Base-by-base conservation (phyloP, 176 grass and related monocot species). In the Hsuehochloa calcarea region DNA sequence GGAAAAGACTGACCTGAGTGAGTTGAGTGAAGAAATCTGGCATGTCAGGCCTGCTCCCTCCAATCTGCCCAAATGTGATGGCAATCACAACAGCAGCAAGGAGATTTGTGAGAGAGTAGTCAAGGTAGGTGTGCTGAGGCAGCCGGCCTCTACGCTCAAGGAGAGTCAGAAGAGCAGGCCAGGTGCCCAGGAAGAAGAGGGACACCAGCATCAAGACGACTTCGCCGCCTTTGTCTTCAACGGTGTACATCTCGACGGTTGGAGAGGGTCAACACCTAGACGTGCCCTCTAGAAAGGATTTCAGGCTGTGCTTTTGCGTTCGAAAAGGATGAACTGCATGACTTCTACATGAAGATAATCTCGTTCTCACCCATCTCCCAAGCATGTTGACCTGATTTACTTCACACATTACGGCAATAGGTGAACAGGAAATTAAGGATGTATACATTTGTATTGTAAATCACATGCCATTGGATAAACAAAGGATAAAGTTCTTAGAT, bases 21-120 rank as follows among this genome's bases (percentile, higher is more conserved):
- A 90, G 83, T 45, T 90, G 88, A 56, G 79, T 86, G 79, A 90
- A 78, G 88, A 90, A 86, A 35, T 72, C 65, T 19, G 79, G 79
- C 81, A 75, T 79, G 11, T 56, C 26, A 26, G 25, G 46, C 23
- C 25, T 90, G 58, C 56, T 86, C 6, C 77, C 78, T 16, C 84
- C 84, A 78, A 65, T 14, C 79, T 86, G 79, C 22, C 88, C 88
- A 17, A 82, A 26, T 8, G 65, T 47, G 6, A 90, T 14, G 10
- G 88, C 72, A 6, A 90, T 78, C 8, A 86, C 1, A 11, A 86
- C 3, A 11, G 79, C 84, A 10, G 78, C 88, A 22, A 90, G 56
- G 78, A 90, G 84, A 41, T 90, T 90, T 10, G 72, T 78, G 17
- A 90, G 16, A 44, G 88, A 90, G 65, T 86, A 86, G 51, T 90